Base-by-base conservation (phyloP, 129 eudicot species). In the Artemisia tridentata region DNA sequence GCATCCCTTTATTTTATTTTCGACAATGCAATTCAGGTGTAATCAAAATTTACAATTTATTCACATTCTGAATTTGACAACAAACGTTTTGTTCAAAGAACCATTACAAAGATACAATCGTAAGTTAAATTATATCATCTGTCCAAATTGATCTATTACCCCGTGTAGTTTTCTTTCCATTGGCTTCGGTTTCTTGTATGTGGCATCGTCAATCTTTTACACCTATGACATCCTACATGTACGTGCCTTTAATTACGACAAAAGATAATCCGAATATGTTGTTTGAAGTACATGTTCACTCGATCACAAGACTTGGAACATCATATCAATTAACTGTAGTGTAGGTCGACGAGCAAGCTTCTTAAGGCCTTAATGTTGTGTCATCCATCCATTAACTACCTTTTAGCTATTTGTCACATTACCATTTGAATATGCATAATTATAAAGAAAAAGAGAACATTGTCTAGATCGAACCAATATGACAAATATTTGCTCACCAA, bases 401-500 rank as follows among this genome's bases (percentile, higher is more conserved):
- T 46, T 17, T 15, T 58, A 3, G n/a, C 19, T 46, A 56, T 43
- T 31, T 63, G 18, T 17, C 34, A 38, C 0, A 11, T 11, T 49
- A 29, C 1, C 63, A 43, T 19, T 52, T 38, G 45, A 38, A 13
- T 18, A 31, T 51, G 29, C 45, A 38, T 15, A 15, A 3, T 29
- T 5, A 7, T 6, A 38, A 10, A 16, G 27, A 50, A 51, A 17
- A 31, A 14, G 12, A 17, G 14, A 4, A 25, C 21, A 27, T 17
- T 25, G 63, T 67, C 68, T 70, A 70, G 59, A 53, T 34, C 41
- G 58, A 61, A 34, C 66, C 67, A 63, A 71, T 71, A 63, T 63
- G 81, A 71, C 80, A 77, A 77, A 52, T 9, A 29, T 29, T 63
- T 70, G 41, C 64, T 77, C 67, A 77, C 76, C 81, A 63, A 77